phyloP scores from a whole-genome alignment of 345 rosid species.

The Erysimum cheiranthoides region DNA sequence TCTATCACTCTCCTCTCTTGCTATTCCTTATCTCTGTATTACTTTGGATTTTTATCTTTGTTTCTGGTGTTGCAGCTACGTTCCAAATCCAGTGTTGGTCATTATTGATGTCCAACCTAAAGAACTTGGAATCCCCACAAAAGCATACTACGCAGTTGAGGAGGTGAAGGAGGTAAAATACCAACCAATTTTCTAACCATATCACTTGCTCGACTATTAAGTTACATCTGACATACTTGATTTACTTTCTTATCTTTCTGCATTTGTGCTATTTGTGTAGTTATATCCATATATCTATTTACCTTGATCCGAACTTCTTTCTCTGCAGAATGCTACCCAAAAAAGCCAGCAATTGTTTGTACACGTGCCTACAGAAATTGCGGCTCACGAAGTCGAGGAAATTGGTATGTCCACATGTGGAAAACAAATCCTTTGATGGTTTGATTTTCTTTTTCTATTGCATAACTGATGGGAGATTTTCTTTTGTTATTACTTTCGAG shows the following conservation, averaged over 20 bases:
- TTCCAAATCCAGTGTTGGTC: conserved; percentile 85
- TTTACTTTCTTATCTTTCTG: conserved; percentile 8
- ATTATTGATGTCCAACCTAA: conserved; percentile 87
- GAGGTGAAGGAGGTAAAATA: conserved; percentile 53
- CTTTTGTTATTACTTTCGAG: background rate
- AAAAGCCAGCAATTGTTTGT: conserved; percentile 88
- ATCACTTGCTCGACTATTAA: conserved; percentile 1
- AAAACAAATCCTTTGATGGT: background rate
- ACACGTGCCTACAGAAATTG: conserved; percentile 79
- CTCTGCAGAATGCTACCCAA: conserved; percentile 80
- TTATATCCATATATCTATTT: background rate
- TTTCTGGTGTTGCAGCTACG: conserved; percentile 63
- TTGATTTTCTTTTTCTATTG: conserved; percentile 13
- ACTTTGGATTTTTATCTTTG: conserved; percentile 6
- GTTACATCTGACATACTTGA: conserved; percentile 4
- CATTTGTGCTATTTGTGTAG: background rate
- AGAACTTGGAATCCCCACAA: conserved; percentile 89
- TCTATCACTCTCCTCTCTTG: background rate
- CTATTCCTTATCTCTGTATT: background rate
- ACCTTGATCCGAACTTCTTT: background rate
- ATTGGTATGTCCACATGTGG: conserved; percentile 62
- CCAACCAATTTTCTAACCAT: background rate
- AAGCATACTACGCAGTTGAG: conserved; percentile 82
- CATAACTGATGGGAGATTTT: background rate
- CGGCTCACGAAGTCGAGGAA: conserved; percentile 91